Conservation (phyloP, 2,329 filamentous ascomycete genomes). For the Chaetomium sp. region DNA sequence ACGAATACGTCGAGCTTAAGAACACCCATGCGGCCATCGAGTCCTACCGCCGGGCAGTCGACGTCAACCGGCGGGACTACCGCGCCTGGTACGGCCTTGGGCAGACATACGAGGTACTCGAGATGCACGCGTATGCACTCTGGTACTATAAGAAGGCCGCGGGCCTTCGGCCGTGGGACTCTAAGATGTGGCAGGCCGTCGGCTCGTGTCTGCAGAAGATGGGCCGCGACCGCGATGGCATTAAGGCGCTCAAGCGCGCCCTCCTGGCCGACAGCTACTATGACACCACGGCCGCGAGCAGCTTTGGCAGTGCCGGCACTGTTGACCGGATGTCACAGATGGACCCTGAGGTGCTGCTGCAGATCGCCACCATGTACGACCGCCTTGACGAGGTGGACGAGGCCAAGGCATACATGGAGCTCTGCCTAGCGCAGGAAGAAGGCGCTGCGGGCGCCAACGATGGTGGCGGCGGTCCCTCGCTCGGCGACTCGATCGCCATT, state of each 20-base stretch:
- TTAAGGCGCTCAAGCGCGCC: slow-evolving; percentile 92
- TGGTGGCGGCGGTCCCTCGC: slow-evolving; percentile 43
- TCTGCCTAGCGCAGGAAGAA: slow-evolving; percentile 90
- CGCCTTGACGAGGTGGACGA: slow-evolving; percentile 74
- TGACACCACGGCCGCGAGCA: slow-evolving; percentile 61
- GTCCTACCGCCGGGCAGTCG: slow-evolving; percentile 91
- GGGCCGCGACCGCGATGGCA: slow-evolving; percentile 82
- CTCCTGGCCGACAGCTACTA: slow-evolving; percentile 86
- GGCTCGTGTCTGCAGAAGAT: slow-evolving; percentile 90
- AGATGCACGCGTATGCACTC: slow-evolving; percentile 95
- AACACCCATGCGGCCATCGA: slow-evolving; percentile 98
- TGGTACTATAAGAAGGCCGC: slow-evolving; percentile 98
- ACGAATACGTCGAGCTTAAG: slow-evolving; percentile 98
- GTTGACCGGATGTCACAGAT: slow-evolving; percentile 62
- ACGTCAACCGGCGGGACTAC: slow-evolving; percentile 94
- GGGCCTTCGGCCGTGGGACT: slow-evolving; percentile 89
- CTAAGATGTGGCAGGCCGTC: slow-evolving; percentile 98
- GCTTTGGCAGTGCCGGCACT: slow-evolving; percentile 52
- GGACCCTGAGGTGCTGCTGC: slow-evolving; percentile 86
- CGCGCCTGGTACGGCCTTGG: slow-evolving; percentile 97
- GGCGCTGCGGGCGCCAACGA: slow-evolving; percentile 52
- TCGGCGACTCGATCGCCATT: slow-evolving; percentile 56
- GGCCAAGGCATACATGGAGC: slow-evolving; percentile 91
- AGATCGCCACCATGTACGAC: slow-evolving; percentile 90
- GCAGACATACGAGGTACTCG: slow-evolving; percentile 94